Conservation (phyloP, 495 filamentous ascomycete species). For the Daldinia vernicosa region DNA sequence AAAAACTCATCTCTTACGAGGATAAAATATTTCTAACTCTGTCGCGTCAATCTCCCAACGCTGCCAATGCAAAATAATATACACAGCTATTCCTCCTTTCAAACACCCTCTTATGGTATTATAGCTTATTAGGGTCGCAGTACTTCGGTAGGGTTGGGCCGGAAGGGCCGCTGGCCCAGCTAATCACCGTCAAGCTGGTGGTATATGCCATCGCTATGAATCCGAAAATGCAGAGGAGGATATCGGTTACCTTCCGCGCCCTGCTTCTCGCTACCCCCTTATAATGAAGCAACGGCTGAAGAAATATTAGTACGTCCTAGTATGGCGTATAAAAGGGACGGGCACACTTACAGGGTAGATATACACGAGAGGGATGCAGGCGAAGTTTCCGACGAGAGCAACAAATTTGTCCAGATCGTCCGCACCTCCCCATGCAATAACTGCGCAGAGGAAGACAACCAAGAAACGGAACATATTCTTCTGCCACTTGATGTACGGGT, state of each 20-base stretch:
- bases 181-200: constrained; percentile 80
- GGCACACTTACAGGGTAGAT: constrained; percentile 85
- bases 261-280: constrained; percentile 74
- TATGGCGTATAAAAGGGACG: background rate
- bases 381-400: constrained; percentile 93
- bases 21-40: constrained; percentile 15
- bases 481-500: constrained; percentile 96
- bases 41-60: constrained; percentile 22
- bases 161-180: constrained; percentile 69
- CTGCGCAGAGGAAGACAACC: constrained; percentile 83
- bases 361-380: constrained; percentile 95
- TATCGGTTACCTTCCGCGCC: constrained; percentile 72
- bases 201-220: constrained; percentile 89
- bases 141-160: constrained; percentile 56
- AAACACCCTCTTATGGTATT: background rate
- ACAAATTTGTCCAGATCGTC: constrained; percentile 98
- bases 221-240: constrained; percentile 80
- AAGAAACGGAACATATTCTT: constrained; percentile 97
- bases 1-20: constrained; percentile 3
- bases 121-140: constrained; percentile 52
- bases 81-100: constrained; percentile 15
- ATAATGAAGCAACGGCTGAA: constrained; percentile 86
- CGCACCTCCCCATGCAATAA: constrained; percentile 90
- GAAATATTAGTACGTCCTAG: constrained; percentile 34
- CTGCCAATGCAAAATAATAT: constrained; percentile 28